Evolutionary conservation across 2,329 filamentous ascomycete species (phyloP).

Genomic region (Talaromyces albobiverticillius): DNA sequence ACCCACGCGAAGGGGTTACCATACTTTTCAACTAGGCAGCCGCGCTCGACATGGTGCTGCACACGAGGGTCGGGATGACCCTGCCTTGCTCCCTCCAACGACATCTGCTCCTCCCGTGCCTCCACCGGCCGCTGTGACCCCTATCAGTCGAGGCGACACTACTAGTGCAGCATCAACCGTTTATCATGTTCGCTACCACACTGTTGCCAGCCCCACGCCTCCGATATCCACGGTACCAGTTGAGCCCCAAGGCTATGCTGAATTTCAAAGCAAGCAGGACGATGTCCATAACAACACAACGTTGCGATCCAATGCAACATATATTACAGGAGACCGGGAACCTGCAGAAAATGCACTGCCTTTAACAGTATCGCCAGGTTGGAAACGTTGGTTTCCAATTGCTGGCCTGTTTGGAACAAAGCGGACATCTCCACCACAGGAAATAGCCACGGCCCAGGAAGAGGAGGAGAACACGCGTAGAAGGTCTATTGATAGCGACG

Average conservation of each 20-base stretch:
- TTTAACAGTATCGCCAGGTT: background rate
- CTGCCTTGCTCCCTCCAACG: slow-evolving; percentile 15
- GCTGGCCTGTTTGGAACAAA: slow-evolving; percentile 58
- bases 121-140: slow-evolving; percentile 51
- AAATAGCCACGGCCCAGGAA: slow-evolving; percentile 57
- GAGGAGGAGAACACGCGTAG: slow-evolving; percentile 3
- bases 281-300: background rate
- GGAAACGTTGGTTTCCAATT: slow-evolving; percentile 47
- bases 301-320: background rate
- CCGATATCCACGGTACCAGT: slow-evolving; percentile 25
- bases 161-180: slow-evolving; percentile 62
- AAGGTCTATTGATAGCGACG: slow-evolving; percentile 1
- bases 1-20: slow-evolving; percentile 34
- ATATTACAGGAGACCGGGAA: background rate
- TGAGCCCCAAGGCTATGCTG: slow-evolving; percentile 19
- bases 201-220: slow-evolving; percentile 48
- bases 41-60: slow-evolving; percentile 19
- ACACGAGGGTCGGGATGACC: slow-evolving; percentile 14
- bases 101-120: slow-evolving; percentile 33
- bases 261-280: slow-evolving; percentile 21
- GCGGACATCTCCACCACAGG: slow-evolving; percentile 57
- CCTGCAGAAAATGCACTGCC: background rate
- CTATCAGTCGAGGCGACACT: slow-evolving; percentile 59
- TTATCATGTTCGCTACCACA: slow-evolving; percentile 62
- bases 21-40: slow-evolving; percentile 25